Evolutionary conservation across 345 rosid species (phyloP).

Genomic region (Gossypium australe): DNA sequence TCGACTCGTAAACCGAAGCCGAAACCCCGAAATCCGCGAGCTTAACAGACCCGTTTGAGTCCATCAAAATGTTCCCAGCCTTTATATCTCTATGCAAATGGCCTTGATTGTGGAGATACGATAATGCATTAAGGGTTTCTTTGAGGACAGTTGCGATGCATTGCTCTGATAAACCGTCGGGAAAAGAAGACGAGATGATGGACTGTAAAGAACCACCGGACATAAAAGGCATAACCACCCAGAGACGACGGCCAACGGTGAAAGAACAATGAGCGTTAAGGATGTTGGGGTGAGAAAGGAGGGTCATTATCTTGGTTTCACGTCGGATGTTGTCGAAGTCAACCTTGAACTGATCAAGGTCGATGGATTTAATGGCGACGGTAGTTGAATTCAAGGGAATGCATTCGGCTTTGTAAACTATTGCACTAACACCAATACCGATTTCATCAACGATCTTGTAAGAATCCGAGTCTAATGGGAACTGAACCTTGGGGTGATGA

Average conservation of each 20-base stretch:
- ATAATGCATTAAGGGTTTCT: slow-evolving; percentile 61
- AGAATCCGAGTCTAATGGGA: slow-evolving; percentile 58
- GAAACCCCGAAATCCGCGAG: slow-evolving; percentile 91
- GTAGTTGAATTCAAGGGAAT: slow-evolving; percentile 44
- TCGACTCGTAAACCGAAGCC: slow-evolving; percentile 62
- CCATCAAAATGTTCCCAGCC: slow-evolving; percentile 71
- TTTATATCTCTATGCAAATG: slow-evolving; percentile 75
- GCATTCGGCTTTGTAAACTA: slow-evolving; percentile 75
- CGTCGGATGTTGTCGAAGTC: slow-evolving; percentile 64
- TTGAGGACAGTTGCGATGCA: slow-evolving; percentile 67
- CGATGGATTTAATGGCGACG: slow-evolving; percentile 81
- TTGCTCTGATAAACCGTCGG: slow-evolving; percentile 61
- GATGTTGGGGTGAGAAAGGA: slow-evolving; percentile 74
- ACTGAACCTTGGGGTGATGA: slow-evolving; percentile 22
- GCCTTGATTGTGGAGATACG: slow-evolving; percentile 77
- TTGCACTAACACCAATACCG: slow-evolving; percentile 69
- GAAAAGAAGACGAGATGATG: slow-evolving; percentile 60
- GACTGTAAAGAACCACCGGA: slow-evolving; percentile 81
- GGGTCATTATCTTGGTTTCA: slow-evolving; percentile 75
- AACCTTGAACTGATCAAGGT: slow-evolving; percentile 61
- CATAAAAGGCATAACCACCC: slow-evolving; percentile 98
- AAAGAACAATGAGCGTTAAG: slow-evolving; percentile 80
- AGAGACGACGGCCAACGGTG: slow-evolving; percentile 65
- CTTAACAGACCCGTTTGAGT: slow-evolving; percentile 61
- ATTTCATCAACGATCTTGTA: slow-evolving; percentile 64